Evolutionary conservation across 805 yeast species (phyloP), one percentile per base, ranked within the genome.

Genomic region (Hanseniaspora nectarophila): DNA sequence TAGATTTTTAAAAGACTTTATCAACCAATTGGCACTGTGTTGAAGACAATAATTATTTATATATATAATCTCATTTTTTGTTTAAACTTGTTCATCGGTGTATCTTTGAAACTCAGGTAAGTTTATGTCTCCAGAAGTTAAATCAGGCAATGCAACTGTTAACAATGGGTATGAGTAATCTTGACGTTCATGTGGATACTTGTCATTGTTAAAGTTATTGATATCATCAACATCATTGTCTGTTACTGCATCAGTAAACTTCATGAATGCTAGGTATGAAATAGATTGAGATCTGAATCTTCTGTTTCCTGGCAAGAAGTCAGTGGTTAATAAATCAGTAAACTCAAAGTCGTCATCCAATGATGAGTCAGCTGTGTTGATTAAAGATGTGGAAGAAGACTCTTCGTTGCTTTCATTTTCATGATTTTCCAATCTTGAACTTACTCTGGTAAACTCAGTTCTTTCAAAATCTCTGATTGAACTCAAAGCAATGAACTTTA

Each of bases 401-500:
- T 56, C 55, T 53, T 50, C 52, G 1, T 62, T 45, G 15, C 13
- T 5, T 45, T 61, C 60, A 34, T 4, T 5, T 18, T 29, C 34
- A 16, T 13, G 1, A 15, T 9, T 12, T 10, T 12, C 26, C 40
- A 28, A 34, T 35, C 50, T 45, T 13, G 33, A 20, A 15, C 60
- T 56, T 4, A 57, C 55, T 55, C 54, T 52, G 2, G 65, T 53
- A 21, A 20, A 26, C 48, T 62, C 61, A 37, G 57, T 62, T 18
- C 64, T 60, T 44, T 72, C 73, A 52, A 70, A 67, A 46, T 73
- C 73, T 40, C 80, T 74, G 31, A 87, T 80, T 0, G 97, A 85
- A 55, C 95, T 75, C 54, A 90, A 70, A 0, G 97, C 96, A 59
- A 90, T 89, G 65, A 85, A 90, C 54, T 78, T 76, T 1, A 88